Conservation (phyloP, 768 basidiomycete species). For the Sporobolomyces phaffii region DNA sequence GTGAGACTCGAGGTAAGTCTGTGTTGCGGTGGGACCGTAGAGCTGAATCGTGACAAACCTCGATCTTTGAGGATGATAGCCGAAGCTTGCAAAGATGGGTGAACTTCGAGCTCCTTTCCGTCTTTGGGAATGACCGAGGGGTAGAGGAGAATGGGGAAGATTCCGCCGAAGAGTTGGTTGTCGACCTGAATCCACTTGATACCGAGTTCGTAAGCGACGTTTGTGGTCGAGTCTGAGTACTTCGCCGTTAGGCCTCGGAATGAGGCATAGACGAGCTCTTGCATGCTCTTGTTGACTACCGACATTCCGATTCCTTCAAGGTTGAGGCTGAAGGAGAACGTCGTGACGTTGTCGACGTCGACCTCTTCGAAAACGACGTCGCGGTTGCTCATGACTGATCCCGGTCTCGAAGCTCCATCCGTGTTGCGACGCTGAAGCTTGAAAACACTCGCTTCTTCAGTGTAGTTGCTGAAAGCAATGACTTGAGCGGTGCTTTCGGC, state of each 20-base stretch:
- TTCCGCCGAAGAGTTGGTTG: slow-evolving; percentile 92
- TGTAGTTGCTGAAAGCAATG: slow-evolving; percentile 78
- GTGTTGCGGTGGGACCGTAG: too few relatives aligned
- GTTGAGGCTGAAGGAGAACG: slow-evolving; percentile 63
- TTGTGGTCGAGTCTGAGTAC: slow-evolving; percentile 69
- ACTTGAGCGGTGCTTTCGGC: slow-evolving; percentile 81
- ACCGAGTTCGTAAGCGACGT: slow-evolving; percentile 71
- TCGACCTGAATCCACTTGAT: slow-evolving; percentile 89
- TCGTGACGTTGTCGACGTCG: slow-evolving; percentile 58
- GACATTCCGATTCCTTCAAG: slow-evolving; percentile 89
- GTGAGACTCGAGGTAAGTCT: too few relatives aligned
- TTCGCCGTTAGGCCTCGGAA: slow-evolving; percentile 72
- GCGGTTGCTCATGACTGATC: slow-evolving; percentile 52
- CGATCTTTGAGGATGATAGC: slow-evolving; percentile 87
- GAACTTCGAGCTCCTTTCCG: slow-evolving; percentile 65
- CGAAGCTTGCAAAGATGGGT: slow-evolving; percentile 83
- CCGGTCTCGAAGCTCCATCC: slow-evolving; percentile 17
- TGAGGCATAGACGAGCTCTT: slow-evolving; percentile 84
- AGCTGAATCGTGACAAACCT: too few relatives aligned
- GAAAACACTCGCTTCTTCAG: slow-evolving; percentile 76
- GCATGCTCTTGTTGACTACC: slow-evolving; percentile 73
- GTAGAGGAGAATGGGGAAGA: slow-evolving; percentile 90
- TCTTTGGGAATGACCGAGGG: slow-evolving; percentile 81
- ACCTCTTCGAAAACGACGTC: slow-evolving; percentile 46
- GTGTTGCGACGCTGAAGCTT: slow-evolving; percentile 49